phyloP scores from a whole-genome alignment of 1,284 basidiomycete genomes.

The Boletus hoseneyae region DNA sequence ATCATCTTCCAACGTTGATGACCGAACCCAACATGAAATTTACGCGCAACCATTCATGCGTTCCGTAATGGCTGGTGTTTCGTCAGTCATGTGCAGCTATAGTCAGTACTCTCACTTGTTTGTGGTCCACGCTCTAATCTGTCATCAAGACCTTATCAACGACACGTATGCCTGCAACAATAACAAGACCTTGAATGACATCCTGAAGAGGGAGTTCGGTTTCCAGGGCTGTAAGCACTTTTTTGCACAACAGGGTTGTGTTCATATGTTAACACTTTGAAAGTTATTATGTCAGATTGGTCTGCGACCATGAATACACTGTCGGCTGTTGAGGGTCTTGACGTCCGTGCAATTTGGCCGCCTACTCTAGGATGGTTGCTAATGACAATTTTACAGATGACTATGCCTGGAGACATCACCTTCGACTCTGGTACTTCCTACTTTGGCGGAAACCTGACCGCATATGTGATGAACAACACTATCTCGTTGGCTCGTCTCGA shows the following conservation, averaged over 20 bases:
- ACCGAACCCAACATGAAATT: conserved; percentile 60
- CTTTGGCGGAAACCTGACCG: conserved; percentile 50
- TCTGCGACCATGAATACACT: conserved; percentile 34
- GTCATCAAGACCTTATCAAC: conserved; percentile 36
- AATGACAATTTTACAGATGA: conserved; percentile 36
- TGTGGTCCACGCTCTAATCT: conserved; percentile 5
- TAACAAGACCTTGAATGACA: conserved; percentile 48
- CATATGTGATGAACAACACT: conserved; percentile 25
- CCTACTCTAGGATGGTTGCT: not conserved
- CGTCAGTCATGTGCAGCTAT: conserved; percentile 74
- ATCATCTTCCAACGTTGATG: conserved; percentile 55
- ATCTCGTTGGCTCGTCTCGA: conserved; percentile 49
- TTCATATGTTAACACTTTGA: not conserved
- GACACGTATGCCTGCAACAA: conserved; percentile 55
- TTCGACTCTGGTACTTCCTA: conserved; percentile 33
- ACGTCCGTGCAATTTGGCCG: conserved; percentile 23
- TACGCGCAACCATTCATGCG: conserved; percentile 58
- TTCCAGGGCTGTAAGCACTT: conserved; percentile 49
- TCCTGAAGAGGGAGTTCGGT: conserved; percentile 56
- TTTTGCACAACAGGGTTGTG: not conserved
- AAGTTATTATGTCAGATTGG: conserved; percentile 42
- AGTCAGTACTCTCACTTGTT: conserved; percentile 37
- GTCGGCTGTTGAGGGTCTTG: conserved; percentile 42
- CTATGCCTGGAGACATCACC: conserved; percentile 42
- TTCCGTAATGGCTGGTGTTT: conserved; percentile 51